Evolutionary conservation across 148 eudicot genomes (phyloP), one percentile per base, ranked within the genome.

Genomic region (Fagopyrum esculentum): DNA sequence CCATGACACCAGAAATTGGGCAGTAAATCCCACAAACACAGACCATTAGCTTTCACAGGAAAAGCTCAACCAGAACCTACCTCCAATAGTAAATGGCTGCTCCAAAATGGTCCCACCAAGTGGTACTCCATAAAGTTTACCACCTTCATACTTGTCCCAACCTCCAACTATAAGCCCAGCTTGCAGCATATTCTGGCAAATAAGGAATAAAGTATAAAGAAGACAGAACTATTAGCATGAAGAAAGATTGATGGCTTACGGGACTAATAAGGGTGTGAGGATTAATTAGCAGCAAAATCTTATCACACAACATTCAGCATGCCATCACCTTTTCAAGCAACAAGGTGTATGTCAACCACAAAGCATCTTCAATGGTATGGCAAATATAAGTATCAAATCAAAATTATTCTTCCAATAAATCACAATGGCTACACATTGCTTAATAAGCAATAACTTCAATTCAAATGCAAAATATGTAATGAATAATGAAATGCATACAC

Each of bases 81-180:
- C 98, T 83, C 98, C 98, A 81, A 94, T 91, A 45, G 97, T 84
- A 84, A 94, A 94, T 81, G 98, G 97, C 80, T 88, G 97, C 78
- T 94, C 98, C 26, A 94, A 51, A 44, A 94, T 72, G 43, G 98
- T 94, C 69, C 98, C 98, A 74, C 98, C 98, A 71, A 94, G 93
- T 17, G 98, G 98, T 75, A 91, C 82, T 59, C 92, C 97, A 78
- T 87, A 91, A 64, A 94, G 89, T 84, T 91, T 94, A 5, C 98
- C 98, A 17, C 98, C 98, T 80, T 94, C 92, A 71, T 94, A 85
- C 70, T 91, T 89, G 80, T 92, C 95, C 98, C 98, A 94, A 68
- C 98, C 98, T 72, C 98, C 98, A 75, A 94, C 87, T 75, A 94
- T 94, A 69, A 94, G 81, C 50, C 98, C 98, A 15, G 98, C 87